These are phyloP conservation scores for Microstroma glucosiphilum DNA, from an alignment of 1,284 basidiomycete species.

Conservation along the genomic window DNA sequence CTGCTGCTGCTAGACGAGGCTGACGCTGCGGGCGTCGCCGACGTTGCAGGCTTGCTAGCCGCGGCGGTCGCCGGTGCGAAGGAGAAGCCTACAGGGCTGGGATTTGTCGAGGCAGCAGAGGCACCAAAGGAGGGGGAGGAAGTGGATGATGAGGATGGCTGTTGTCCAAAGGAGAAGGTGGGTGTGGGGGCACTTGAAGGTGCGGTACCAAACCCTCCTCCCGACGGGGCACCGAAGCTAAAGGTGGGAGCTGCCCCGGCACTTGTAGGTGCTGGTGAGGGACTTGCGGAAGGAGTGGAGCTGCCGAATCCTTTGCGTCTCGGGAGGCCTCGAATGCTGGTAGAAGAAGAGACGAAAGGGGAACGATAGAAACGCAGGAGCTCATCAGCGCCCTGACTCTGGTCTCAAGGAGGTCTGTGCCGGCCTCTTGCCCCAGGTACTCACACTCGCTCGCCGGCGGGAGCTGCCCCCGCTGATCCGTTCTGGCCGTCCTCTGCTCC, in stretches of 20 bases:
- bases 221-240: not conserved
- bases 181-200: not conserved
- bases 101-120: not conserved
- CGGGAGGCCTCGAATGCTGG: conserved; percentile 3
- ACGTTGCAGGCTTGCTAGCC: conserved; percentile 1
- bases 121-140: not conserved
- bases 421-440: not conserved
- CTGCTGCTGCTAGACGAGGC: not conserved
- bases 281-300: not conserved
- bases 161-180: not conserved
- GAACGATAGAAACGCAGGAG: no score
- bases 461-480: not conserved
- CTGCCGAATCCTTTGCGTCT: conserved; percentile 6
- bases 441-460: conserved; percentile 5
- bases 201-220: not conserved
- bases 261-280: not conserved
- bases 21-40: not conserved
- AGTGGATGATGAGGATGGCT: not conserved
- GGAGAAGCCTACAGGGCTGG: not conserved
- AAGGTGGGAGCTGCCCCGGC: not conserved
- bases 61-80: not conserved
- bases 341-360: not conserved
- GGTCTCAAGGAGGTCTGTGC: no score
- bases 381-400: no score
- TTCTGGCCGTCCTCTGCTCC: not conserved